These are phyloP conservation scores for Fusarium sp. DNA, from an alignment of 2,329 filamentous ascomycete species.

Conservation along the genomic window DNA sequence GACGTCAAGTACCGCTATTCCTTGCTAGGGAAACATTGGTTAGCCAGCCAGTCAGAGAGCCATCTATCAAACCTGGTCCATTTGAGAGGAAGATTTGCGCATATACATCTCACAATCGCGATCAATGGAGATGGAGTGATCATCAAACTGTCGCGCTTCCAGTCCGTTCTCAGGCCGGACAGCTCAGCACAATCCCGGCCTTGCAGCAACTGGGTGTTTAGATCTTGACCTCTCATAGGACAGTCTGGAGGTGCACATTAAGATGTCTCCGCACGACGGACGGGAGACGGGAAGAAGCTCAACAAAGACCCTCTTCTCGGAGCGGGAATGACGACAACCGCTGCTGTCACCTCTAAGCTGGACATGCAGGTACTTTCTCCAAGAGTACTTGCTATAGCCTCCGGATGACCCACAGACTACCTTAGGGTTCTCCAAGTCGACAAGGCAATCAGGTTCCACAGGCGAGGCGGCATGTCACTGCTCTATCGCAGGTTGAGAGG, in stretches of 20 bases:
- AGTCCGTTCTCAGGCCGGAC: constrained; percentile 9
- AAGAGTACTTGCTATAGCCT: constrained; percentile 19
- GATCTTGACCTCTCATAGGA: constrained; percentile 18
- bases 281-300: constrained; percentile 28
- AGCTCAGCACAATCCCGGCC: constrained; percentile 14
- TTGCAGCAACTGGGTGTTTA: constrained; percentile 5
- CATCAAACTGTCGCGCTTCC: constrained; percentile 13
- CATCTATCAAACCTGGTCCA: constrained; percentile 4
- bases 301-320: constrained; percentile 3
- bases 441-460: constrained; percentile 42
- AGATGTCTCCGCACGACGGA: constrained; percentile 11
- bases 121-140: constrained; percentile 29
- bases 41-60: constrained; percentile 25
- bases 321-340: constrained; percentile 38
- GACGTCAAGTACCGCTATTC: constrained; percentile 28
- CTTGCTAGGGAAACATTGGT: constrained; percentile 36
- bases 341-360: constrained; percentile 22
- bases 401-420: constrained; percentile 25
- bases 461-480: constrained; percentile 41
- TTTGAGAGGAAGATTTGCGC: constrained; percentile 21
- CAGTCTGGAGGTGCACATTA: constrained; percentile 5
- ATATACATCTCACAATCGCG: constrained; percentile 26
- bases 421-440: constrained; percentile 27
- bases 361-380: constrained; percentile 28
- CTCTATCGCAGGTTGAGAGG: constrained; percentile 37